Conservation (phyloP, 1,284 basidiomycete species). For the Cryptococcus floricola region DNA sequence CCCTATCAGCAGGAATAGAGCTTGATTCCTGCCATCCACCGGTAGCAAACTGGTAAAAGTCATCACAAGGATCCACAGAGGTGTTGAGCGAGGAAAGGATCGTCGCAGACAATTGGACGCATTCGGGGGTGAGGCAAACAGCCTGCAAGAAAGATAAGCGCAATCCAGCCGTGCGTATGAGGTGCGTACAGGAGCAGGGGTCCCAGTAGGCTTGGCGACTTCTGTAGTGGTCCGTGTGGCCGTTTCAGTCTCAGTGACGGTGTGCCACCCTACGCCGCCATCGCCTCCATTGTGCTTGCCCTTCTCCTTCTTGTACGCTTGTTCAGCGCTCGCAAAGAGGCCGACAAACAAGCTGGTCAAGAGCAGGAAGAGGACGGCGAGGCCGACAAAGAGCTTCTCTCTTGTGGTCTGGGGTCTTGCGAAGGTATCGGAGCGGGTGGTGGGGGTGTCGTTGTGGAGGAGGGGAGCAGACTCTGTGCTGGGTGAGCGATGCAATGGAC, state of each 20-base stretch:
- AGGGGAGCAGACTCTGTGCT: constrained; percentile 48
- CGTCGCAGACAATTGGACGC: constrained; percentile 75
- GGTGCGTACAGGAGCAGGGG: constrained; percentile 24
- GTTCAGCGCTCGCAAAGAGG: constrained; percentile 81
- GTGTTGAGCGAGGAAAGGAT: constrained; percentile 78
- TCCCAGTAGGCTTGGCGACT: constrained; percentile 44
- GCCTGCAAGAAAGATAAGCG: constrained; percentile 47
- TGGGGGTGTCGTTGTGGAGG: constrained; percentile 23
- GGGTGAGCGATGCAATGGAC: background rate
- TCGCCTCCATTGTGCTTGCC: constrained; percentile 30
- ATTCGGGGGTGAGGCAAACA: constrained; percentile 71
- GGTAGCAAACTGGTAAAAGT: constrained; percentile 86
- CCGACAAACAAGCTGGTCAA: constrained; percentile 84
- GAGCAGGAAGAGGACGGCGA: constrained; percentile 72
- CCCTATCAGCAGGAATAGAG: constrained; percentile 79
- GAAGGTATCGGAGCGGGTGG: constrained; percentile 24
- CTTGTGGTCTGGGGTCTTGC: constrained; percentile 71
- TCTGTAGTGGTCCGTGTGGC: constrained; percentile 22
- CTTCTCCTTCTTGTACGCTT: constrained; percentile 59
- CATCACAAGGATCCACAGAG: constrained; percentile 85
- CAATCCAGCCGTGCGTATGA: background rate
- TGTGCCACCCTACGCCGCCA: constrained; percentile 12
- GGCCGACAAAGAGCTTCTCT: constrained; percentile 72
- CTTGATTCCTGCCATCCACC: constrained; percentile 78
- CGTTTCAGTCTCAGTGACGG: constrained; percentile 44